Conservation (phyloP, 805 yeast species). For the Starmerella floricola region DNA sequence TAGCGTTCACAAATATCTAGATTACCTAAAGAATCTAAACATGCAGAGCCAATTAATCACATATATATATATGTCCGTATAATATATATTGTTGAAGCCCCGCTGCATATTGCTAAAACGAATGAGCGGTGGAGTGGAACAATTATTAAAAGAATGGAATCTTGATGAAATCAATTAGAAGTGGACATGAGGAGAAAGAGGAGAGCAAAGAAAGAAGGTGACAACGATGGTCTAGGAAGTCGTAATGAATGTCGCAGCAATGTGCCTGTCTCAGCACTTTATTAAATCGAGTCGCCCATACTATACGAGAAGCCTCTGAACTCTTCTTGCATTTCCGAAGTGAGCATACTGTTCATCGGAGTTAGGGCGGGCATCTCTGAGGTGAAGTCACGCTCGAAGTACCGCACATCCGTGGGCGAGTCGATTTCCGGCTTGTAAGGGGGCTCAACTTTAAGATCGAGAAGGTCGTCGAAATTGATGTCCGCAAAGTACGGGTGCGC, state of each 20-base stretch:
- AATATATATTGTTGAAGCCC: too few species aligned
- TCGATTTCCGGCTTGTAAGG: conserved; percentile 83
- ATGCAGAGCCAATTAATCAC: too few species aligned
- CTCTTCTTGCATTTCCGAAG: conserved; percentile 84
- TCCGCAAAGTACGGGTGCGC: conserved; percentile 87
- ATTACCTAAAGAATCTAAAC: too few species aligned
- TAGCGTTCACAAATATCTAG: too few species aligned
- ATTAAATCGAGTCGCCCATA: conserved; percentile 24
- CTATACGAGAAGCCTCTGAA: conserved; percentile 89
- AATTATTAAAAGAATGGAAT: background rate
- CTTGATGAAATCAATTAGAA: background rate
- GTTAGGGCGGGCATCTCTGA: conserved; percentile 89
- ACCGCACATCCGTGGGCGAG: conserved; percentile 80
- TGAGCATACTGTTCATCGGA: conserved; percentile 79
- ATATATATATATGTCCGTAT: background rate
- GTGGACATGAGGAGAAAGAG: too few species aligned
- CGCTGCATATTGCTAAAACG: background rate
- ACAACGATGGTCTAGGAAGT: too few species aligned
- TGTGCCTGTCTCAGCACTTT: too few species aligned
- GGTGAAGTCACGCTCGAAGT: conserved; percentile 91
- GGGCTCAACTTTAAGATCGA: conserved; percentile 59
- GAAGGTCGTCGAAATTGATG: conserved; percentile 78
- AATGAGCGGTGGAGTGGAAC: background rate
- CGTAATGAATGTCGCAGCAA: too few species aligned
- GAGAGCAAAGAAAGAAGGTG: too few species aligned